Evolutionary conservation across 1,284 basidiomycete genomes (phyloP), one percentile per base, ranked within the genome.

Genomic region (Inonotus hispidus): DNA sequence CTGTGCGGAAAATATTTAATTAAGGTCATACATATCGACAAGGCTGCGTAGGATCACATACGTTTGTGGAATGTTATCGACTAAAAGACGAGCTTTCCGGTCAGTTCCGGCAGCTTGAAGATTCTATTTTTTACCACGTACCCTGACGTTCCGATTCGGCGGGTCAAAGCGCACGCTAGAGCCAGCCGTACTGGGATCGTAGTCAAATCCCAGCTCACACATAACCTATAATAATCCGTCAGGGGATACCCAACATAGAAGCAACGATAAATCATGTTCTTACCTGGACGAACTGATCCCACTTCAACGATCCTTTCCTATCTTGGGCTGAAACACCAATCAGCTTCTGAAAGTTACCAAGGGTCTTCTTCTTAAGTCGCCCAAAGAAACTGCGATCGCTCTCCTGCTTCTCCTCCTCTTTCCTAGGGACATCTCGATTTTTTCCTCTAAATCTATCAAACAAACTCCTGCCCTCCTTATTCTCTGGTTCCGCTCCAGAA

Each of bases 151-250:
- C 61, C 73, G 72, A 66, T 84, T 74, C 8, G 86, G 88, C 46
- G 89, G 89, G 70, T 88, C 84, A 67, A 92, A 92, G 27, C 88
- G 81, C 29, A 92, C 90, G 70, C 88, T 89, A 11, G 90, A 92
- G 2, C 89, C 89, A 21, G 89, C 88, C 13, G 88, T 90, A 62
- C 82, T 83, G 19, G 84, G 85, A 68, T 86, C 83, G 64, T 84
- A 84, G 1, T 72, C 72, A 71, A 92, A 92, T 46, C 89, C 89
- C 80, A 92, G 84, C 58, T 88, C 87, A 37, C 76, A 74, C 88
- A 92, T 88, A 45, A 88, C 73, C 89, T 43, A 43, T n/a, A n/a
- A 16, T 16, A 43, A 10, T 91, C 52, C 10, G 35, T 49, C 29
- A 3, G 35, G 49, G 50, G 35, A 35, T 39, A 16, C 13, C 50